Conservation (phyloP, 306 rosid genomes). For the Quercus cerris region DNA sequence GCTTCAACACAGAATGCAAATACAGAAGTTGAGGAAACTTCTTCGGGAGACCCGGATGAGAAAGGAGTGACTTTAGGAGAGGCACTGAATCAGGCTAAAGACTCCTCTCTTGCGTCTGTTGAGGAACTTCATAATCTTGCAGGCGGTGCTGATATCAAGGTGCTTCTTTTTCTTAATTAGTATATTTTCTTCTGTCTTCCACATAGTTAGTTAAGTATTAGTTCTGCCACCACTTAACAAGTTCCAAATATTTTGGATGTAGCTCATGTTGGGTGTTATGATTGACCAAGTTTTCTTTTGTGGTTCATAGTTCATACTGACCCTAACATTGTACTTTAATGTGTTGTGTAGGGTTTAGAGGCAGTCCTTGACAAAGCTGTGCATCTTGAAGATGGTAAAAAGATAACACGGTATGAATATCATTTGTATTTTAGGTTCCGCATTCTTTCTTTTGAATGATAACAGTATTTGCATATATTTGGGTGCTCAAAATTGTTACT, state of each 20-base stretch:
- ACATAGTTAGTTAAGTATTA: neutral
- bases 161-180: constrained; percentile 26
- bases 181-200: constrained; percentile 2
- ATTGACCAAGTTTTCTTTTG: neutral
- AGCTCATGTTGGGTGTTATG: neutral
- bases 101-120: constrained; percentile 68
- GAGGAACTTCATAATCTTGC: constrained; percentile 98
- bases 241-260: neutral
- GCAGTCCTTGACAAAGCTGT: constrained; percentile 99
- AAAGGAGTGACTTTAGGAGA: constrained; percentile 81
- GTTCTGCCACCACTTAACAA: neutral
- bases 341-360: constrained; percentile 79
- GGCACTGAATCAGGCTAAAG: constrained; percentile 77
- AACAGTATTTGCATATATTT: neutral
- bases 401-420: constrained; percentile 76
- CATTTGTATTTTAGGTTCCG: constrained; percentile 18
- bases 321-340: constrained; percentile 11
- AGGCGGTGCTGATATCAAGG: constrained; percentile 98
- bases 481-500: constrained; percentile 28
- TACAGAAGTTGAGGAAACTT: constrained; percentile 51
- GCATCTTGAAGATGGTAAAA: constrained; percentile 93
- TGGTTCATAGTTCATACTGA: neutral
- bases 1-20: constrained; percentile 47
- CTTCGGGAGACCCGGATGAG: constrained; percentile 52
- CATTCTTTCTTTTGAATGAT: constrained; percentile 12